These are phyloP conservation scores for Batrachochytrium dendrobatidis DNA, from an alignment of 371 early-diverging fungal genomes.

Conservation along the genomic window DNA sequence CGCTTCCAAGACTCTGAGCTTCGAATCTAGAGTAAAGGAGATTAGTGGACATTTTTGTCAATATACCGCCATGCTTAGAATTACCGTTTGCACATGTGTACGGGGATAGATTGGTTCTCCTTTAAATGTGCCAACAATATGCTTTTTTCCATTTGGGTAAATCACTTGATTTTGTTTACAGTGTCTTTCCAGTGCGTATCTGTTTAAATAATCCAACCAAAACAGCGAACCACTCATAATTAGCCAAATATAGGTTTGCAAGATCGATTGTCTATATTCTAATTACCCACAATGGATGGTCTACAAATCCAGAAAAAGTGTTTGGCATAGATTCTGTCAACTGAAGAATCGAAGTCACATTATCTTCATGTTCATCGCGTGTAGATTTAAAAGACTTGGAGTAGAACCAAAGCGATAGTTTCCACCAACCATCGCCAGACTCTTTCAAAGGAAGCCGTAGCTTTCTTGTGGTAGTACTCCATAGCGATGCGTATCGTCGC, in stretches of 20 bases:
- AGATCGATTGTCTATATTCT: no score
- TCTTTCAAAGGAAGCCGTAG: conserved; percentile 42
- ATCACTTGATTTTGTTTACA: conserved; percentile 66
- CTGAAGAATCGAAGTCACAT: conserved; percentile 38
- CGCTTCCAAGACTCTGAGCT: conserved; percentile 64
- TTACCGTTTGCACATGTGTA: conserved; percentile 15
- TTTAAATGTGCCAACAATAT: conserved; percentile 63
- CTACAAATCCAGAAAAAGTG: conserved; percentile 63
- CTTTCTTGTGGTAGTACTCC: conserved; percentile 46
- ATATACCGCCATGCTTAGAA: background rate
- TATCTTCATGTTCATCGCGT: conserved; percentile 12
- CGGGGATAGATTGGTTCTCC: conserved; percentile 75
- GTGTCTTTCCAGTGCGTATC: conserved; percentile 71
- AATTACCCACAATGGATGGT: conserved; percentile 64
- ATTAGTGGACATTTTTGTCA: no score
- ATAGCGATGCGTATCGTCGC: conserved; percentile 52
- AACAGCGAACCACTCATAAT: background rate
- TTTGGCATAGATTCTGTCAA: conserved; percentile 70
- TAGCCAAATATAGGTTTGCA: no score
- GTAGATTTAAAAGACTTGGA: conserved; percentile 10
- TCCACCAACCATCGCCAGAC: conserved; percentile 45
- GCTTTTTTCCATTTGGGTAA: conserved; percentile 47
- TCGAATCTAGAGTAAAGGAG: conserved; percentile 19
- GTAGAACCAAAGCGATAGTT: conserved; percentile 31
- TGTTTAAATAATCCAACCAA: background rate